Conservation (phyloP, 1,284 basidiomycete genomes). For the Porphyrellus sp. region DNA sequence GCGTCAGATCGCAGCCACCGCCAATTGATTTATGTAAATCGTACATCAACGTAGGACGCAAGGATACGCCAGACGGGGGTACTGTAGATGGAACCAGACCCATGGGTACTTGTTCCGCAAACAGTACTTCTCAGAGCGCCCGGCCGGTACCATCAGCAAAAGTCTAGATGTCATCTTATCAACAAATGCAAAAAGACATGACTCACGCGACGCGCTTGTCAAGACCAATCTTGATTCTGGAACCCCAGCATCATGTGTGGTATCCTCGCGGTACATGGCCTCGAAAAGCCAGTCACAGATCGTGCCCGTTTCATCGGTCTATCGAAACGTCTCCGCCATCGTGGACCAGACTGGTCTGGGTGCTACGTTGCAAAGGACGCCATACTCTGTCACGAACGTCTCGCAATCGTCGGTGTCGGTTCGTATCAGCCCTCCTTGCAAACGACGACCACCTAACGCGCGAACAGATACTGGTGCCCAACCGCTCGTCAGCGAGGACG, state of each 20-base stretch:
- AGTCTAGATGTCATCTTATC: conserved; percentile 4
- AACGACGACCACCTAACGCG: conserved; percentile 10
- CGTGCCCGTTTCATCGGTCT: conserved; percentile 77
- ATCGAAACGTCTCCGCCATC: conserved; percentile 87
- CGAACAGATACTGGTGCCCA: conserved; percentile 93
- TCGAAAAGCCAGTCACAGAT: conserved; percentile 67
- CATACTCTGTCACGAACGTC: conserved; percentile 84
- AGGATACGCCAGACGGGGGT: too few relatives aligned
- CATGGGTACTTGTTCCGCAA: too few relatives aligned
- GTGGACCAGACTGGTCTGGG: conserved; percentile 96
- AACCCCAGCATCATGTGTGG: conserved; percentile 68
- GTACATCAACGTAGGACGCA: background rate
- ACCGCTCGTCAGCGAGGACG: conserved; percentile 87
- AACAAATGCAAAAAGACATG: background rate
- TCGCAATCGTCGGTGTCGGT: conserved; percentile 99
- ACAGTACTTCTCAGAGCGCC: too few relatives aligned
- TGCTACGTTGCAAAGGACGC: conserved; percentile 81
- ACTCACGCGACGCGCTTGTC: conserved; percentile 2
- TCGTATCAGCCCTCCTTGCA: conserved; percentile 36
- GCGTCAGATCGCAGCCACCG: background rate
- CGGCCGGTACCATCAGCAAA: background rate
- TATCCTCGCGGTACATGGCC: conserved; percentile 80
- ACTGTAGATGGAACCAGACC: too few relatives aligned
- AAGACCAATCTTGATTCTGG: background rate
- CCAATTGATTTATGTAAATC: background rate